Conservation (phyloP, 352 stramenopile genomes). For the Pythium dissimile region DNA sequence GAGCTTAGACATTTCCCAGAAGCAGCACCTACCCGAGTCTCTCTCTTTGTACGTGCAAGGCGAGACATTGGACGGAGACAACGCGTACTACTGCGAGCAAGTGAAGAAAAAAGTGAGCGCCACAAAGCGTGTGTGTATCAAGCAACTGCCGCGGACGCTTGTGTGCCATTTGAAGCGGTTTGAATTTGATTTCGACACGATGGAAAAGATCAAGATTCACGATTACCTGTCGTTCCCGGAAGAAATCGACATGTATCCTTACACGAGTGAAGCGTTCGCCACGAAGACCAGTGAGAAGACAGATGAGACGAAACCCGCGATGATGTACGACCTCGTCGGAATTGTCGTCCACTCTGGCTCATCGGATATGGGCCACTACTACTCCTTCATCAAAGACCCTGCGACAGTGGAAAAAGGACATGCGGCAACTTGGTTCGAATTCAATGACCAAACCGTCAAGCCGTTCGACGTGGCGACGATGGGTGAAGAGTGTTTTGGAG, state of each 20-base stretch:
- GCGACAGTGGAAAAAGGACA: background rate
- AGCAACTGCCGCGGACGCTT: constrained; percentile 68
- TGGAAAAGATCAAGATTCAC: constrained; percentile 89
- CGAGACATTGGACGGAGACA: constrained; percentile 72
- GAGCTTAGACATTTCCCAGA: constrained; percentile 77
- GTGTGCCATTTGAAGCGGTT: constrained; percentile 87
- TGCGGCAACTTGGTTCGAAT: constrained; percentile 76
- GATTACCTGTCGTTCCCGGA: constrained; percentile 80
- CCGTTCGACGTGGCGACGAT: constrained; percentile 78
- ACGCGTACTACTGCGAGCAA: constrained; percentile 76
- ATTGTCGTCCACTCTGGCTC: constrained; percentile 93
- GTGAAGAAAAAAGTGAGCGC: constrained; percentile 67
- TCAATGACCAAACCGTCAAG: constrained; percentile 90
- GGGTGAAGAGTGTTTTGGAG: constrained; percentile 87
- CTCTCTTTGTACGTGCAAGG: constrained; percentile 69
- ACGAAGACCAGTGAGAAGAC: background rate
- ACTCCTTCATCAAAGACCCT: constrained; percentile 90
- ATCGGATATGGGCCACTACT: constrained; percentile 93
- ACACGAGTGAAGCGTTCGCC: constrained; percentile 68
- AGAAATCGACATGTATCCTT: constrained; percentile 89
- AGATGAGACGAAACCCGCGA: background rate
- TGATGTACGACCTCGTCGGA: constrained; percentile 89
- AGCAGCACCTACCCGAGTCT: constrained; percentile 55
- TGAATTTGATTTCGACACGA: constrained; percentile 87
- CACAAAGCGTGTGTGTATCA: constrained; percentile 83